phyloP scores from a whole-genome alignment of 352 stramenopile species.

The Phytophthora lateralis region DNA sequence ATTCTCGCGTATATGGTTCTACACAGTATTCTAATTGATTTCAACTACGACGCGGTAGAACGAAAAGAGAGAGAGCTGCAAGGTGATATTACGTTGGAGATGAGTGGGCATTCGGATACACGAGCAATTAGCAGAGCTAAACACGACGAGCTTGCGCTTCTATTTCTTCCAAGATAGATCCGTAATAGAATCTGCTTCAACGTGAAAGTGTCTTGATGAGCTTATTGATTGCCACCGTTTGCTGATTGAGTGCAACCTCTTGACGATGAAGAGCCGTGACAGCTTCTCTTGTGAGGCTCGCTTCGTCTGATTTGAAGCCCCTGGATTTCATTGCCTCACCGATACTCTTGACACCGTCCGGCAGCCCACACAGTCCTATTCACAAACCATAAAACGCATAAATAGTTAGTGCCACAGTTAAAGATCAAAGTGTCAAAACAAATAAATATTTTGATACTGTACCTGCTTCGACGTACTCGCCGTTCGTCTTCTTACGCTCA shows the following conservation, averaged over 20 bases:
- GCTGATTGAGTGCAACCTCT: conserved; percentile 1
- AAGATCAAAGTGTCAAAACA: neutral
- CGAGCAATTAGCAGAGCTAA: neutral
- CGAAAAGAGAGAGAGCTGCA: neutral
- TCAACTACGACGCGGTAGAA: neutral
- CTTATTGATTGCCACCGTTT: conserved; percentile 2
- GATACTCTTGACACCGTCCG: neutral
- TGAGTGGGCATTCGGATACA: neutral
- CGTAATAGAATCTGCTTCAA: neutral
- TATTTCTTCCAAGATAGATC: neutral
- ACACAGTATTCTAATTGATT: conserved; percentile 1
- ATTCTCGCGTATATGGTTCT: conserved; percentile 7
- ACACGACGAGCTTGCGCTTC: neutral
- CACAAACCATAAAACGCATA: neutral
- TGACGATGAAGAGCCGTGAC: conserved; percentile 2
- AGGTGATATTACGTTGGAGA: neutral
- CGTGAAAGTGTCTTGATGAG: neutral
- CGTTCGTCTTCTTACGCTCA: conserved; percentile 12
- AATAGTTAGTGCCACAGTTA: neutral
- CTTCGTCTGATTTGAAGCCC: neutral
- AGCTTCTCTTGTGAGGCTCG: neutral
- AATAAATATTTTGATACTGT: neutral
- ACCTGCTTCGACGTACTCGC: conserved; percentile 11
- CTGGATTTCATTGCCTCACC: conserved; percentile 3
- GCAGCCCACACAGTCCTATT: conserved; percentile 2